Conservation (phyloP, 192 early-diverging fungal species). For the Ambispora gerdemannii region DNA sequence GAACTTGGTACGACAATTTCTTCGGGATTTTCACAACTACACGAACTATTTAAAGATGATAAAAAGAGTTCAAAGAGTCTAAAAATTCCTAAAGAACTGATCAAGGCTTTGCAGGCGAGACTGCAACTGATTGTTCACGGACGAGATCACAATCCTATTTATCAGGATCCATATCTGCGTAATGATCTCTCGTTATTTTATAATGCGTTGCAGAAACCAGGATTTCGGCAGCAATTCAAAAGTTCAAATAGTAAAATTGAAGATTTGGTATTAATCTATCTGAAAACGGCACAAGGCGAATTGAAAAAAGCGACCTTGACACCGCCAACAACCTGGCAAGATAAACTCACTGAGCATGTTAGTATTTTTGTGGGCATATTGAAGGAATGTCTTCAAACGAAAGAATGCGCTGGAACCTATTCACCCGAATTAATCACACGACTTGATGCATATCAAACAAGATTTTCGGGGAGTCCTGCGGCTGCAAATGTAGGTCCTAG, state of each 20-base stretch:
- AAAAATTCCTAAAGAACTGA: slow-evolving; percentile 48
- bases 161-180: slow-evolving; percentile 46
- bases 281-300: slow-evolving; percentile 10
- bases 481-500: not conserved
- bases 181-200: slow-evolving; percentile 31
- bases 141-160: slow-evolving; percentile 43
- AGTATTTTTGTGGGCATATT: slow-evolving; percentile 26
- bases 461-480: not conserved
- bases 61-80: slow-evolving; percentile 27
- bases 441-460: not conserved
- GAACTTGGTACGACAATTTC: not conserved
- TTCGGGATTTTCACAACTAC: not conserved
- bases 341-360: slow-evolving; percentile 21
- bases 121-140: slow-evolving; percentile 49
- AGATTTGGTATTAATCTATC: slow-evolving; percentile 19
- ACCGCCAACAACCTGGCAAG: slow-evolving; percentile 15
- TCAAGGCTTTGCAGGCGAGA: slow-evolving; percentile 38
- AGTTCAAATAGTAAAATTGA: slow-evolving; percentile 19
- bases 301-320: slow-evolving; percentile 10
- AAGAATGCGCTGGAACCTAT: not conserved
- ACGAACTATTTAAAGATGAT: slow-evolving; percentile 19
- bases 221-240: slow-evolving; percentile 26
- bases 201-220: not conserved
- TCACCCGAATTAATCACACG: slow-evolving; percentile 13
- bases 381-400: slow-evolving; percentile 14